Base-by-base conservation (phyloP, 148 eudicot species). In the Vaccinium vitisidaea region DNA sequence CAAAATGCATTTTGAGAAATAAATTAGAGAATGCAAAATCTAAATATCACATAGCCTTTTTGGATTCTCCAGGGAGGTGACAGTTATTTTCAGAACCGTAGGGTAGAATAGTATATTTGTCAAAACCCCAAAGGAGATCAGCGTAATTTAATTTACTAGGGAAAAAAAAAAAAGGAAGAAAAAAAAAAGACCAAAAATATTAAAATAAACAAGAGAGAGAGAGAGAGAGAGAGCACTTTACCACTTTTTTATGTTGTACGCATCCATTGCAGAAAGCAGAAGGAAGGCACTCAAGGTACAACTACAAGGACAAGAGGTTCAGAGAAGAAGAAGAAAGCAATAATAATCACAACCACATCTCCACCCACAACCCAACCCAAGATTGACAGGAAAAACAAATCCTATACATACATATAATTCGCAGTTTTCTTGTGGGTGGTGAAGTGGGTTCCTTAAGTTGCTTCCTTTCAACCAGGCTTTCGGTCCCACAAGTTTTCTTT, bases 181-280 rank as follows among this genome's bases (percentile, higher is more conserved):
- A 36, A 73, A 12, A 15, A 73, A 36, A 1, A 14, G 39, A 36
- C 39, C 39, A 36, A 36, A 36, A 36, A 36, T 36, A 36, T 36
- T 30, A 3, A 4, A 30, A 84, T 59, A 83, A 43, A 53, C n/a
- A 23, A 61, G 43, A 55, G 43, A 55, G 84, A 80, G 77, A 43
- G 65, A 82, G n/a, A 84, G 83, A 80, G 80, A 77, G 54, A 49
- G 82, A 67, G 86, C 87, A 87, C 90, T 89, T 89, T 88, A 88
- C 86, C 85, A 89, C 94, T 91, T 92, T 94, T 91, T 92, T 87
- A 92, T 88, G 92, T 90, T 92, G 92, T 90, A 94, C 94, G 93
- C 93, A 94, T 94, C 96, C 93, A 92, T 94, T 91, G 91, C 93
- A 86, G 92, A 91, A 82, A 88, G 84, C 83, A 86, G 90, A 86